Evolutionary conservation across 2,329 filamentous ascomycete species (phyloP).

Genomic region (Hypomyces rosellus): DNA sequence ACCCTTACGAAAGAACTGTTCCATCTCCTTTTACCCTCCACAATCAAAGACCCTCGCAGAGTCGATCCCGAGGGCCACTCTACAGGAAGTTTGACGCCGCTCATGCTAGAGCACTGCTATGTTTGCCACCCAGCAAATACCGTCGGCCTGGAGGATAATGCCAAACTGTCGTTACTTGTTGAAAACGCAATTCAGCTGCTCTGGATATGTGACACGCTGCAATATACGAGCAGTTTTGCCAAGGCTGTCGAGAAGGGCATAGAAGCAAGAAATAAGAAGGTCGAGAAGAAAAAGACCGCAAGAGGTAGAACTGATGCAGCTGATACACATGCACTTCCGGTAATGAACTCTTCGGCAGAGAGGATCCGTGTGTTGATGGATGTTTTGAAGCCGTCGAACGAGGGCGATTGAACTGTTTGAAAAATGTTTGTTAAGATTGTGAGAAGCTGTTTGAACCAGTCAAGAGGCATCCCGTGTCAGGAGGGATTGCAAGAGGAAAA

Average conservation of each 20-base stretch:
- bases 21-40: slow-evolving; percentile 36
- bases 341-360: slow-evolving; percentile 38
- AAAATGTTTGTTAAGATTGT: not conserved
- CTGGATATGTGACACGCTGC: slow-evolving; percentile 29
- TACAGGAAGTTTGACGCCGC: slow-evolving; percentile 34
- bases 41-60: slow-evolving; percentile 35
- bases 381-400: slow-evolving; percentile 22
- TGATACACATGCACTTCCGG: slow-evolving; percentile 37
- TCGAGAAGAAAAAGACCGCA: slow-evolving; percentile 34
- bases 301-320: slow-evolving; percentile 25
- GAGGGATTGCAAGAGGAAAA: not conserved
- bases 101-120: slow-evolving; percentile 52
- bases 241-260: slow-evolving; percentile 41
- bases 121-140: slow-evolving; percentile 60
- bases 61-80: slow-evolving; percentile 31
- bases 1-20: slow-evolving; percentile 41
- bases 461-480: too few species aligned
- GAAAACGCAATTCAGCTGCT: slow-evolving; percentile 57
- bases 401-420: slow-evolving; percentile 11
- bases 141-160: slow-evolving; percentile 58
- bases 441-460: not conserved
- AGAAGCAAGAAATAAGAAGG: slow-evolving; percentile 41
- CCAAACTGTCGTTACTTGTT: slow-evolving; percentile 62
- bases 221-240: slow-evolving; percentile 31
- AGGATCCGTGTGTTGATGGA: slow-evolving; percentile 37